These are phyloP conservation scores for Amesomyces nigricolor DNA, from an alignment of 2,329 filamentous ascomycete species.

Conservation along the genomic window DNA sequence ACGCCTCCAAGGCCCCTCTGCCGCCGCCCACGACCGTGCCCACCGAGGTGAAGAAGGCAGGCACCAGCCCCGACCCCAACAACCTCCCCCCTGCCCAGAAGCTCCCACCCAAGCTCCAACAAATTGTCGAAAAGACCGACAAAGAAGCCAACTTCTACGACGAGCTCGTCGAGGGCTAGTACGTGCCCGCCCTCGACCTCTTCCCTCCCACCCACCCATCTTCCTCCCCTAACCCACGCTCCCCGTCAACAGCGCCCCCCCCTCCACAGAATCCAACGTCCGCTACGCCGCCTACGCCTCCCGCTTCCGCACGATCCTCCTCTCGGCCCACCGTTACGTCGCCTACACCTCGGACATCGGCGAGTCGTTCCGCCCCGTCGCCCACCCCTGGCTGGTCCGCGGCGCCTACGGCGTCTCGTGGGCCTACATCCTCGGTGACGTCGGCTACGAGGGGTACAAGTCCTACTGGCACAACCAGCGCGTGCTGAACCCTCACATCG, in stretches of 20 bases:
- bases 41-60: conserved; percentile 20
- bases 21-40: conserved; percentile 29
- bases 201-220: not conserved
- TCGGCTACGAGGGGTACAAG: conserved; percentile 90
- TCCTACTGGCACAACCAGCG: conserved; percentile 83
- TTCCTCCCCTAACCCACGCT: conserved; percentile 12
- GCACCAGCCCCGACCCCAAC: conserved; percentile 29
- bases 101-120: conserved; percentile 51
- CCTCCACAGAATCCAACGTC: conserved; percentile 77
- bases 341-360: conserved; percentile 96
- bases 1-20: conserved; percentile 22
- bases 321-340: conserved; percentile 90
- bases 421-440: conserved; percentile 87
- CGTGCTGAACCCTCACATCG: conserved; percentile 61
- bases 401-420: conserved; percentile 86
- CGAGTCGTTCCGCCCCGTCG: conserved; percentile 89
- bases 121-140: conserved; percentile 52
- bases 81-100: conserved; percentile 43
- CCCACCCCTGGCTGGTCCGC: conserved; percentile 75
- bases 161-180: conserved; percentile 73
- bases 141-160: conserved; percentile 70
- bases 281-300: conserved; percentile 92
- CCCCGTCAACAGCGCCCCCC: conserved; percentile 50
- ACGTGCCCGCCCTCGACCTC: conserved; percentile 34
- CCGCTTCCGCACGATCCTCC: conserved; percentile 77